These are phyloP conservation scores for Lyophyllum atratum DNA, from an alignment of 768 basidiomycete genomes.

Conservation along the genomic window DNA sequence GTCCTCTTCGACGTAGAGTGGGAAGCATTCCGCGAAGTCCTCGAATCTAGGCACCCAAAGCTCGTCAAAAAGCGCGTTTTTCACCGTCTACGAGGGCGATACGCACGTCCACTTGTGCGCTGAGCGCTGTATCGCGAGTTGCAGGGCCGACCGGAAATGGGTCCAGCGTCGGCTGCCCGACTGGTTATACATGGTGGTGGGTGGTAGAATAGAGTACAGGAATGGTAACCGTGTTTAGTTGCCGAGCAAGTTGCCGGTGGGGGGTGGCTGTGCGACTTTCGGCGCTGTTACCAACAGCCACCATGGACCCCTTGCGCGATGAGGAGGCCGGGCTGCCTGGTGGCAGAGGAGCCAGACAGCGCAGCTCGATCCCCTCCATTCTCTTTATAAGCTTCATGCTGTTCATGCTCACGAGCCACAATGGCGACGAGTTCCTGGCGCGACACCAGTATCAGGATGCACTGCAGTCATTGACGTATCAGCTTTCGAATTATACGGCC, in stretches of 20 bases:
- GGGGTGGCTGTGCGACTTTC: slow-evolving; percentile 14
- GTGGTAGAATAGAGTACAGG: background rate
- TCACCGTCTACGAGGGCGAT: slow-evolving; percentile 3
- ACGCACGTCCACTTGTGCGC: slow-evolving; percentile 60
- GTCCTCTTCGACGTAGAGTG: slow-evolving; percentile 65
- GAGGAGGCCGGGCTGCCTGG: slow-evolving; percentile 40
- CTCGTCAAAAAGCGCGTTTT: slow-evolving; percentile 1
- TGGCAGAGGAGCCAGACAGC: slow-evolving; percentile 36
- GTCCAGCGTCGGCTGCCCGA: slow-evolving; percentile 56
- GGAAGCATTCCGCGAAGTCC: slow-evolving; percentile 66
- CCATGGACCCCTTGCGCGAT: slow-evolving; percentile 32
- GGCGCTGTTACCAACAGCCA: slow-evolving; percentile 14
- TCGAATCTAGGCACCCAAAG: slow-evolving; percentile 41
- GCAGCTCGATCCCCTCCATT: slow-evolving; percentile 71
- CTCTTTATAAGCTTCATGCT: slow-evolving; percentile 74
- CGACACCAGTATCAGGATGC: slow-evolving; percentile 68
- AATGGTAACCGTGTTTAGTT: background rate
- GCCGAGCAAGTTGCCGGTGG: background rate
- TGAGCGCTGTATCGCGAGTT: slow-evolving; percentile 55
- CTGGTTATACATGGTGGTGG: slow-evolving; percentile 40
- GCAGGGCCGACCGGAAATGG: slow-evolving; percentile 56
- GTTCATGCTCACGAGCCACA: slow-evolving; percentile 79
- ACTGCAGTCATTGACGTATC: slow-evolving; percentile 55
- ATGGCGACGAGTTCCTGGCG: slow-evolving; percentile 64
- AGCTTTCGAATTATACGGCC: slow-evolving; percentile 71